Conservation (phyloP, 345 rosid species). For the Syzygium aromaticum region DNA sequence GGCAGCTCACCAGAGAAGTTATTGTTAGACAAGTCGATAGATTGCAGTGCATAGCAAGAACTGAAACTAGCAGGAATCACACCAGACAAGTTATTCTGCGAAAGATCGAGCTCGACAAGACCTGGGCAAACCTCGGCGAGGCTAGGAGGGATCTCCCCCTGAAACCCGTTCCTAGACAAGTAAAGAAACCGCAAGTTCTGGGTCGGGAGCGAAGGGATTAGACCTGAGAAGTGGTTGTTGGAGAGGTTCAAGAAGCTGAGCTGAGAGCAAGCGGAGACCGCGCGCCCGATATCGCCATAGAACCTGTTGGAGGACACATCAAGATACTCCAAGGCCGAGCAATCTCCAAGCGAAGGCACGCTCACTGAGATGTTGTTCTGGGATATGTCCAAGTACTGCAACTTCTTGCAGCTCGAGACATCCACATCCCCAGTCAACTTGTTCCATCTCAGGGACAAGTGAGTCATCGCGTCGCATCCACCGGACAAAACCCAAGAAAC, state of each 20-base stretch:
- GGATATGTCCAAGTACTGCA: conserved; percentile 63
- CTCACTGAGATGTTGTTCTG: conserved; percentile 55
- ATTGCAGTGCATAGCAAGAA: conserved; percentile 49
- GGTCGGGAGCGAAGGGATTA: conserved; percentile 50
- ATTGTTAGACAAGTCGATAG: conserved; percentile 52
- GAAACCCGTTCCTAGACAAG: conserved; percentile 41
- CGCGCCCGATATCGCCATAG: conserved; percentile 46
- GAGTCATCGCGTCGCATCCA: conserved; percentile 52
- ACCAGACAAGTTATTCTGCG: conserved; percentile 63
- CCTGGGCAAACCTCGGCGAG: conserved; percentile 56
- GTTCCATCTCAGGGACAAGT: conserved; percentile 52
- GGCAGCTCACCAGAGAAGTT: conserved; percentile 74
- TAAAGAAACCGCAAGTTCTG: conserved; percentile 40
- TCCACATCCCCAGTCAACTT: conserved; percentile 55
- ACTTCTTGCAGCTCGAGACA: conserved; percentile 50
- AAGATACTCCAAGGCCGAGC: conserved; percentile 55
- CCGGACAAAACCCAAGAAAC: conserved; percentile 32
- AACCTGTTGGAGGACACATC: conserved; percentile 73
- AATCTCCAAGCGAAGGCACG: conserved; percentile 53
- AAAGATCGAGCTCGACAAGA: conserved; percentile 71
- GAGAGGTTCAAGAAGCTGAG: conserved; percentile 62
- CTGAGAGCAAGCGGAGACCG: conserved; percentile 43
- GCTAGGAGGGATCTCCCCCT: conserved; percentile 60
- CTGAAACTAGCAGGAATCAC: conserved; percentile 48
- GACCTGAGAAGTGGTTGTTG: conserved; percentile 53